A percentile compares a stretch with the other conserved stretches of the same genome.
These are phyloP conservation scores for Paramyrothecium sp. DNA, from an alignment of 2,329 filamentous ascomycete species.

Conservation along the genomic window DNA sequence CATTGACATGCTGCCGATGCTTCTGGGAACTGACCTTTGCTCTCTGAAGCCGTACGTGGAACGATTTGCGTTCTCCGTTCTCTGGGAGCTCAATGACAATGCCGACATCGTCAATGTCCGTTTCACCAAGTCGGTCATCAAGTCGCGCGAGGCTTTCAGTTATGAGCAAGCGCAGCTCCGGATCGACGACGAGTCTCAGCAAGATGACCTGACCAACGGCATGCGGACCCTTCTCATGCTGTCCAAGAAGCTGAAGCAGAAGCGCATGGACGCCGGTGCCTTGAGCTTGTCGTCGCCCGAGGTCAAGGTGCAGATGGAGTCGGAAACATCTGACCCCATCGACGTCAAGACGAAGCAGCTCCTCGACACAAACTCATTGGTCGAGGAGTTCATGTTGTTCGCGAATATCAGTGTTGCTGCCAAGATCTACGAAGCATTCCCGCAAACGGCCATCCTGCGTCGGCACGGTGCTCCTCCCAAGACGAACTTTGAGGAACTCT, in stretches of 20 bases:
- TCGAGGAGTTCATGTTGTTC: constrained; percentile 99
- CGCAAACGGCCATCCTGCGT: constrained; percentile 90
- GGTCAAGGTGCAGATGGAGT: constrained; percentile 92
- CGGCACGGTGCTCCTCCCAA: constrained; percentile 91
- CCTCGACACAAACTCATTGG: constrained; percentile 93
- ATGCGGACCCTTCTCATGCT: constrained; percentile 86
- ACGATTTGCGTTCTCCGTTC: constrained; percentile 78
- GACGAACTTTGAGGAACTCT: constrained; percentile 93
- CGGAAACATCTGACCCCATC: constrained; percentile 91
- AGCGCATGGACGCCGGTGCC: constrained; percentile 93
- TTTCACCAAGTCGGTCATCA: constrained; percentile 98
- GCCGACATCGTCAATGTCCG: constrained; percentile 82
- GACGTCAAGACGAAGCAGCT: constrained; percentile 95
- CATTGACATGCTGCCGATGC: constrained; percentile 97
- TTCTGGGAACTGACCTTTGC: constrained; percentile 93
- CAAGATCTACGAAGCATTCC: constrained; percentile 88
- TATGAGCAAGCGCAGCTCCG: constrained; percentile 94
- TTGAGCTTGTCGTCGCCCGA: constrained; percentile 96
- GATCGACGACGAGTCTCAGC: constrained; percentile 84
- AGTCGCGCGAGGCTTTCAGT: constrained; percentile 93
- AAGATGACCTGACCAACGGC: constrained; percentile 84
- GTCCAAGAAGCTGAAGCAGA: constrained; percentile 90
- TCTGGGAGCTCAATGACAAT: constrained; percentile 85
- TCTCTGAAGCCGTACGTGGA: constrained; percentile 98
- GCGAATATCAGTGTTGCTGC: constrained; percentile 93